phyloP scores from a whole-genome alignment of 371 early-diverging fungal species.

The Mortierella sp. region DNA sequence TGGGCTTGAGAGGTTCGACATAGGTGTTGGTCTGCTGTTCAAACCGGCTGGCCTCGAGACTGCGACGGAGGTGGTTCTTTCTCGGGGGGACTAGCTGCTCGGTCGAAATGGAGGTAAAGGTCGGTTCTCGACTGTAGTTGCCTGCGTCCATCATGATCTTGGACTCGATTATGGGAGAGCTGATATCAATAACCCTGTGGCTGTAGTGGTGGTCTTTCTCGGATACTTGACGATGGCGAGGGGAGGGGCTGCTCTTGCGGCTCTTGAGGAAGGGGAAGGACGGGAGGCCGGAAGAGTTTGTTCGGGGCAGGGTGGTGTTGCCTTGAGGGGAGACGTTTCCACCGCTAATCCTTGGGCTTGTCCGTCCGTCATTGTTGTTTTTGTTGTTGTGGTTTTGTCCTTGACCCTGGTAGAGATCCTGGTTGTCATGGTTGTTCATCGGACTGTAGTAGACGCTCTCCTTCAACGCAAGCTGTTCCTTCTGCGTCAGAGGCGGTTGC shows the following conservation, averaged over 20 bases:
- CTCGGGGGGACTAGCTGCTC: not conserved
- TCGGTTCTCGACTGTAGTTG: constrained; percentile 14
- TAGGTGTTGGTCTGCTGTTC: constrained; percentile 9
- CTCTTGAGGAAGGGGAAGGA: constrained; percentile 44
- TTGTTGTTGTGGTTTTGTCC: not conserved
- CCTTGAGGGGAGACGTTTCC: constrained; percentile 18
- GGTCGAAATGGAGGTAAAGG: not conserved
- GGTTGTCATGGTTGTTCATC: constrained; percentile 8
- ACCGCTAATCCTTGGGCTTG: constrained; percentile 27
- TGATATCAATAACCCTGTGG: constrained; percentile 24
- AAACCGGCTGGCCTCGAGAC: constrained; percentile 1
- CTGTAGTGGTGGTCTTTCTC: not conserved
- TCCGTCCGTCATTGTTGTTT: not conserved
- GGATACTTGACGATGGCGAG: constrained; percentile 23
- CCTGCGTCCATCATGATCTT: not conserved
- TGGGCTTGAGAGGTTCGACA: constrained; percentile 17
- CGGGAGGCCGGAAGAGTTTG: constrained; percentile 33
- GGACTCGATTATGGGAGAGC: constrained; percentile 36
- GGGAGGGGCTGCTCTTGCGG: constrained; percentile 29
- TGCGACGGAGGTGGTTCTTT: not conserved
- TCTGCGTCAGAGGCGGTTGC: constrained; percentile 2
- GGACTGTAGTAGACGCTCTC: constrained; percentile 8
- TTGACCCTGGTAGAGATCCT: constrained; percentile 6
- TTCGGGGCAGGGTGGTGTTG: constrained; percentile 37
- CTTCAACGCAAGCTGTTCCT: not conserved